Conservation (phyloP, 2,329 filamentous ascomycete species). For the Cucurbitaria berberidis region DNA sequence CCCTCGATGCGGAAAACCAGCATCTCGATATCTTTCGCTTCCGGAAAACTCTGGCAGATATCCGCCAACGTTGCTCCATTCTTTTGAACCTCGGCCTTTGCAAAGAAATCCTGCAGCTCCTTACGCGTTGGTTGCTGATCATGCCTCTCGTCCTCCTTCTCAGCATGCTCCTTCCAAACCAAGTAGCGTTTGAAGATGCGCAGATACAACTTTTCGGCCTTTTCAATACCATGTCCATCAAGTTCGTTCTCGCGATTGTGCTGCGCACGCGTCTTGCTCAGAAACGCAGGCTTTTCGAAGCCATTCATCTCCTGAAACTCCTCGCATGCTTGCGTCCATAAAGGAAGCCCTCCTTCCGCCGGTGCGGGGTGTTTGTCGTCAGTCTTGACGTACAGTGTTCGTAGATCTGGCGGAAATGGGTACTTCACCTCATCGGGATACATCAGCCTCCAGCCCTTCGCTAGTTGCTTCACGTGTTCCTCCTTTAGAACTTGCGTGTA, state of each 20-base stretch:
- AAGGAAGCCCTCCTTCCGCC: not conserved
- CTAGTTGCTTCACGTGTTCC: not conserved
- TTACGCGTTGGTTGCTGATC: not conserved
- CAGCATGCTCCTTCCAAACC: not conserved
- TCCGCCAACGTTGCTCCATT: conserved; percentile 3
- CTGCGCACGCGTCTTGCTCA: not conserved
- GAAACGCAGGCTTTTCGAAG: not conserved
- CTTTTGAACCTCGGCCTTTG: not conserved
- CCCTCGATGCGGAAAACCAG: conserved; percentile 7
- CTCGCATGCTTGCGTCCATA: not conserved
- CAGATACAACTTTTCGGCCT: not conserved
- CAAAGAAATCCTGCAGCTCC: not conserved
- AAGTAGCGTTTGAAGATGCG: not conserved
- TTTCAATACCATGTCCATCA: not conserved
- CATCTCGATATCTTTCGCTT: conserved; percentile 1
- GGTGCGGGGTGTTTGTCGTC: not conserved
- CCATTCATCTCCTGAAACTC: not conserved
- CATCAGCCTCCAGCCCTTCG: not conserved
- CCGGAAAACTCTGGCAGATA: conserved; percentile 5
- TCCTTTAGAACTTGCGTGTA: not conserved
- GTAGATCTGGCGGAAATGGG: not conserved
- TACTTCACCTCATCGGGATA: not conserved
- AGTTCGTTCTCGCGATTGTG: not conserved
- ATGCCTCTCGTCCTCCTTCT: not conserved
- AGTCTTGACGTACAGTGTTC: not conserved